Base-by-base conservation (phyloP, 345 rosid genomes). In the Sisymbrium altissimum region DNA sequence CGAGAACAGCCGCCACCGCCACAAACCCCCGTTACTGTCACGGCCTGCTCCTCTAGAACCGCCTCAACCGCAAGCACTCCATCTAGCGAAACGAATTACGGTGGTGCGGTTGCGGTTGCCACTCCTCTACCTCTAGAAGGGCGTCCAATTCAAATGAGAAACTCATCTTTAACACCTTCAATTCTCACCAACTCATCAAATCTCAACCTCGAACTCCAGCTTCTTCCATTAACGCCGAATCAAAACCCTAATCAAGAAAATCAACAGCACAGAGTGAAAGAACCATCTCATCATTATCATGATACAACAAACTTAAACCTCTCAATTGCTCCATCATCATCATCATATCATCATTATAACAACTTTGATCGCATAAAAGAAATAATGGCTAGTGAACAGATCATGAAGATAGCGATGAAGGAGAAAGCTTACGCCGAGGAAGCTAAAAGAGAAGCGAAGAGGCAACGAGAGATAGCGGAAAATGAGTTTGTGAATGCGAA, bases 11-110 rank as follows among this genome's bases (percentile, higher is more conserved):
- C 85, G 3, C 81, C 80, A 5, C 92, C 84, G 9, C 81, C 50
- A 14, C 70, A 79, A 25, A 80, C 76, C 52, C 66, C 78, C 1
- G 50, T 77, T 17, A 83, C 78, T 18, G 83, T 38, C 66, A 75
- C 84, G 18, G 88, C 88, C 21, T 86, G 89, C 52, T 87, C 90
- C 14, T 88, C 96, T 35, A 78, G 91, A 75, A 82, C 93, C 1
- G 93, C 87, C 15, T 90, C 97, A 7, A 86, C 90, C 76, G 78
- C 92, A 1, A 90, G 95, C 60, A 93, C 90, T 4, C 95, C 90
- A 0, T 87, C 91, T 4, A 80, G 90, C 40, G 93, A 90, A 52
- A 84, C 88, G 15, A 86, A 83, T 81, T 84, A 87, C 56, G 77
- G 78, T 58, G 74, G 71, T 15, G 70, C 85, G n/a, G 79, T 81